Base-by-base conservation (phyloP, 2,329 filamentous ascomycete genomes). In the Pestalotiopsis sp. region DNA sequence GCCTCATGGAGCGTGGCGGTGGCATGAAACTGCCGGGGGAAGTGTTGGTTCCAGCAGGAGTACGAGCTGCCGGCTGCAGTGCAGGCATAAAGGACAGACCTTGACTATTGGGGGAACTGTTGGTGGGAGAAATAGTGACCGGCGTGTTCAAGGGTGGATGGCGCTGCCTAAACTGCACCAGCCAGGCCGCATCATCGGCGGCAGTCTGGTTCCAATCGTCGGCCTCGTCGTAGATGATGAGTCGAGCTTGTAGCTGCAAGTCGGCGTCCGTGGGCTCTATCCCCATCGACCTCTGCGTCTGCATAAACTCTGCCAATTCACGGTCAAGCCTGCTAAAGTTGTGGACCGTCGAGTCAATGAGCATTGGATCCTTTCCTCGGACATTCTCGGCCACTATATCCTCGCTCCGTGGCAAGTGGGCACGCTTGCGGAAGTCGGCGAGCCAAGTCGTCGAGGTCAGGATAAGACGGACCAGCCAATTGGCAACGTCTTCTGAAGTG, bases 171-270 rank as follows among this genome's bases (percentile, higher is more conserved):
- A 91, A 91, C 13, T 82, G 78, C 3, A 79, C 76, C 1, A 91
- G 80, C 85, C 88, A 90, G 3, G 81, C 76, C 2, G 79, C 71
- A 69, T 88, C 87, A 71, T 91, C 89, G 3, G 88, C 86, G 0
- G 85, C 85, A 1, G 89, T 91, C 73, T 90, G 89, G 71, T 90
- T 90, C 88, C 89, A 90, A 11, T 84, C 84, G 72, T 91, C 88
- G 66, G 90, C 87, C 69, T 83, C 85, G 61, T 89, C 87, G 76
- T 89, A 90, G 25, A 91, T 88, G 72, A 90, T 88, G 65, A 89
- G 82, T 70, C 89, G 84, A 25, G 88, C 88, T 72, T 89, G 82
- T 36, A 80, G 80, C 73, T 90, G 88, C 52, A 91, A 76, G 61
- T 87, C 85, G 2, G 82, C 82, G 69, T 91, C 86, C 0, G 83